Evolutionary conservation across 1,139 yeast genomes (phyloP).

Genomic region (Nakaseomyces uthaithaninus): DNA sequence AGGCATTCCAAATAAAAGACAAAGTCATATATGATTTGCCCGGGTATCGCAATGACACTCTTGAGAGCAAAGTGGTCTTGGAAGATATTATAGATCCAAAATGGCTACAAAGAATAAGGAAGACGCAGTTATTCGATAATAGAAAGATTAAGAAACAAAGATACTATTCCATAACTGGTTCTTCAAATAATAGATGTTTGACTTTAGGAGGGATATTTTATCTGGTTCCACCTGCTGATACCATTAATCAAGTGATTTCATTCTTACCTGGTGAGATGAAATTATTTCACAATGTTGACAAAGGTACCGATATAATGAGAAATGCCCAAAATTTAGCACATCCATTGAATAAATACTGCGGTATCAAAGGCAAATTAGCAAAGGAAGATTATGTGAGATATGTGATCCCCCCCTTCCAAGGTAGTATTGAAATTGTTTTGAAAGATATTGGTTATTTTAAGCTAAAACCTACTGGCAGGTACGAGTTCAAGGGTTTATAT

Average conservation of each 20-base stretch:
- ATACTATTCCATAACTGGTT: conserved; percentile 37
- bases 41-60: conserved; percentile 22
- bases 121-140: conserved; percentile 23
- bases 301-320: conserved; percentile 28
- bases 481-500: conserved; percentile 34
- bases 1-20: conserved; percentile 20
- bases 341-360: conserved; percentile 33
- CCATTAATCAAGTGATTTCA: conserved; percentile 37
- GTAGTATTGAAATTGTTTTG: conserved; percentile 58
- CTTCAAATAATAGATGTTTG: conserved; percentile 35
- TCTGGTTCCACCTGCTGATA: conserved; percentile 38
- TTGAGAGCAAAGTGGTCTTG: conserved; percentile 8
- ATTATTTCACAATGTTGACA: conserved; percentile 25
- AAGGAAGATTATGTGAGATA: conserved; percentile 36
- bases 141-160: conserved; percentile 30
- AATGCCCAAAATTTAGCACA: conserved; percentile 17
- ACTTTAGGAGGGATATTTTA: conserved; percentile 58
- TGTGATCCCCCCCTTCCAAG: conserved; percentile 60
- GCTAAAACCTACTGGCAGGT: conserved; percentile 55
- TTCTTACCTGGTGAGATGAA: conserved; percentile 30
- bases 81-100: conserved; percentile 19
- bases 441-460: conserved; percentile 62
- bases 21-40: conserved; percentile 28
- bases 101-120: conserved; percentile 25
- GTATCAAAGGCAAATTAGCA: conserved; percentile 31